Evolutionary conservation across 306 rosid species (phyloP).

Genomic region (Lathyrus aphaca): DNA sequence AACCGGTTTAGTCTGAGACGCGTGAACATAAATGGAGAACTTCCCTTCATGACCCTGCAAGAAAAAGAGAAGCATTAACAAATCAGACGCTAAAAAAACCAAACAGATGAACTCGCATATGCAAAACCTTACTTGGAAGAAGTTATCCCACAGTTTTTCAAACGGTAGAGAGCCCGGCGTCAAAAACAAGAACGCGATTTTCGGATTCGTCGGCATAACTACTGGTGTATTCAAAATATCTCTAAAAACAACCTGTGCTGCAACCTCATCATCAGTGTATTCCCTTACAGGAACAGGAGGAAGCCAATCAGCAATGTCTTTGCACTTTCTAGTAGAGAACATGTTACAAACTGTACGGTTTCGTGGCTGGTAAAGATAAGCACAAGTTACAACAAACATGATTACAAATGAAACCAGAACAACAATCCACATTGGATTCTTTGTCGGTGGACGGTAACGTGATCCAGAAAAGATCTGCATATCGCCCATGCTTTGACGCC

Average conservation of each 20-base stretch:
- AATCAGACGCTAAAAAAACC: slow-evolving; percentile 19
- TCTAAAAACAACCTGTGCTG: slow-evolving; percentile 68
- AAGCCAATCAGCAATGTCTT: slow-evolving; percentile 65
- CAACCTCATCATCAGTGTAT: slow-evolving; percentile 78
- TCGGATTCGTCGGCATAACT: slow-evolving; percentile 53
- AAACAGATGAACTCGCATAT: slow-evolving; percentile 26
- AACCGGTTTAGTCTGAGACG: slow-evolving; percentile 83
- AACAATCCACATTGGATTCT: slow-evolving; percentile 83
- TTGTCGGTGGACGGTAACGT: slow-evolving; percentile 76
- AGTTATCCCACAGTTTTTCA: slow-evolving; percentile 92
- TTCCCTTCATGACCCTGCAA: slow-evolving; percentile 95
- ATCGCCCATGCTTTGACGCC: slow-evolving; percentile 71
- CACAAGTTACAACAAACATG: slow-evolving; percentile 69
- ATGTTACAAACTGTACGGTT: slow-evolving; percentile 67
- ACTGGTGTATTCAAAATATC: slow-evolving; percentile 70
- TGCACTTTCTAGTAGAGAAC: slow-evolving; percentile 71
- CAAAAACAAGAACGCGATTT: slow-evolving; percentile 93
- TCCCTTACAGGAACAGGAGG: slow-evolving; percentile 78
- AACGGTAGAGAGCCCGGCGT: slow-evolving; percentile 86
- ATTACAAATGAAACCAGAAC: slow-evolving; percentile 72
- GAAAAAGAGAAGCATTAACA: slow-evolving; percentile 34
- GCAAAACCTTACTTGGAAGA: slow-evolving; percentile 72
- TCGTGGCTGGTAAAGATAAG: slow-evolving; percentile 74
- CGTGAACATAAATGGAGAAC: slow-evolving; percentile 92
- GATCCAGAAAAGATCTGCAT: slow-evolving; percentile 69